Base-by-base conservation (phyloP, 371 early-diverging fungal genomes). In the Coemansia sp. region DNA sequence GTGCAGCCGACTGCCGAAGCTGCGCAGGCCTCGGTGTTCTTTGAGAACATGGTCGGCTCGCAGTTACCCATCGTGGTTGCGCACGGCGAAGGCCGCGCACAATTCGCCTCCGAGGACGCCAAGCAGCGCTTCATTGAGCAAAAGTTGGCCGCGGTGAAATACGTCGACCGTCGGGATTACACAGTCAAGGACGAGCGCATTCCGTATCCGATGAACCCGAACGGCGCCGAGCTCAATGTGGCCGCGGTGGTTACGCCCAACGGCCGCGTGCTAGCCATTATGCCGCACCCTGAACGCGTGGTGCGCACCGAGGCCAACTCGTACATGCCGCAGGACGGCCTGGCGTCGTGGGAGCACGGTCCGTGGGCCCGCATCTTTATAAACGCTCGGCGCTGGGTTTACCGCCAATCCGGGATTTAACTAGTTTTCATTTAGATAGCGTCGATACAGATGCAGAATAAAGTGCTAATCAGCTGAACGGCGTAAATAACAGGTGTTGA, bases 271-370 rank as follows among this genome's bases (percentile, higher is more conserved):
- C 71, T 94, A 67, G 90, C 90, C 34, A 83, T 96, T 83, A 98
- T 98, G 98, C 98, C 98, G 59, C 98, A 98, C 71, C 98, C 98
- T n/a, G 98, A 98, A 82, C 87, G 98, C 55, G 91, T 91, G 42
- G 85, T 92, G 3, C 82, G 90, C 43, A 86, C 87, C 41, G 86
- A 88, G 59, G 84, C 91, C 55, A 93, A 95, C 76, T 94, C 96
- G 26, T 98, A 91, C 88, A 83, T 90, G 54, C 91, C 93, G 11
- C 59, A 74, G 10, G 81, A 85, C 16, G 50, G 63, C 41, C 62
- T 79, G 39, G 55, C 65, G n/a, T 68, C 79, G 14, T 89, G 90
- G 88, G 86, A 83, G 32, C 78, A 84, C 16, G 92, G 92, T 13
- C 93, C 93, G n/a, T 93, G 93, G 93, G 76, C 91, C 55, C 85